Base-by-base conservation (phyloP, 139 green algal species). In the Deuterostichococcus epilithicus region DNA sequence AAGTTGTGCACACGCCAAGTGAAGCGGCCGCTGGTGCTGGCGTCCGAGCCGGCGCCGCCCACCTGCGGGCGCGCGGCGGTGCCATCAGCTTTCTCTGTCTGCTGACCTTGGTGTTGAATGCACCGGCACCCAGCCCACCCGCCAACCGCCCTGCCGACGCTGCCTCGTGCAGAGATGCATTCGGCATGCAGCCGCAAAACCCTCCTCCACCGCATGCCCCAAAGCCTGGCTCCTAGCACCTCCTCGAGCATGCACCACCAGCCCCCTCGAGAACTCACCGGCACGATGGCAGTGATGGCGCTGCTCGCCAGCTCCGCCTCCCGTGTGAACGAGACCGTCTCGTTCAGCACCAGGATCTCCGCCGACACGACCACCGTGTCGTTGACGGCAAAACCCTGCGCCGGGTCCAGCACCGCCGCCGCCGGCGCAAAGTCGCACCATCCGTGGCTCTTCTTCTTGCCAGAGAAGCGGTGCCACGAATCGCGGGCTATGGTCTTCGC, bases 361-460 rank as follows among this genome's bases (percentile, higher is more conserved):
- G 88, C 87, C 28, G 84, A 82, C 52, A 93, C 83, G 1, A 92
- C 63, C 6, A 94, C 67, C 10, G 77, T 78, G 73, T 90, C 88
- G 44, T 71, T 79, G 13, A 82, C 60, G 13, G 82, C 59, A 58
- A 91, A 92, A 26, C 88, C 89, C 25, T 52, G 66, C 42, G 60
- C 45, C 32, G 74, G 23, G 72, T 91, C 86, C 63, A 85, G 47
- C 65, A 94, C 67, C 26, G 74, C 44, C 25, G 72, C 45, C 18
- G 75, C 70, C 34, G 82, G 83, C 8, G 84, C 82, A 78, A 93
- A 94, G 80, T 94, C 89, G 75, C 85, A 91, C 89, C 89, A 94
- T 63, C 89, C 89, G 78, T 93, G 88, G 33, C 77, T 87, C 79
- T 92, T 92, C 72, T 91, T 92, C 75, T 91, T 92, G 23, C 70